phyloP scores from a whole-genome alignment of 2,329 filamentous ascomycete genomes.

The Neurospora crassa region DNA sequence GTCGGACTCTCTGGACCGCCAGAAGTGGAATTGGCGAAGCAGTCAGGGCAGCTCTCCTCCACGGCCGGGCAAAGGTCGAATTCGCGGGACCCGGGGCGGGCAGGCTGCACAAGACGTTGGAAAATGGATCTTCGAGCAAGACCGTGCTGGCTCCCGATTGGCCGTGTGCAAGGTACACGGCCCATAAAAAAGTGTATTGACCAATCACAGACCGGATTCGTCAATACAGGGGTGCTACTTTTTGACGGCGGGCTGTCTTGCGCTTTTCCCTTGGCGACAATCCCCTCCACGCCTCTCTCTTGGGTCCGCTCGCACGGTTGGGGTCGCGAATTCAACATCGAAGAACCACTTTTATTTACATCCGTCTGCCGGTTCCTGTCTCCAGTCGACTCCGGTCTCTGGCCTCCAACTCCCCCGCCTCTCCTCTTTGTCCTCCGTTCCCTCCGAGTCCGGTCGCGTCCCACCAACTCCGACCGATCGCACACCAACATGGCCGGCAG shows the following conservation, averaged over 20 bases:
- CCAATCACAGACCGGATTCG: neutral
- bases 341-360: constrained; percentile 2
- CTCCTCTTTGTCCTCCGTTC: neutral
- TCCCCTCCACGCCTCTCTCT: neutral
- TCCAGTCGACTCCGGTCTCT: neutral
- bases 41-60: constrained; percentile 4
- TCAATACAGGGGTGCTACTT: neutral
- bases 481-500: constrained; percentile 15
- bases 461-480: neutral
- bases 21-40: neutral
- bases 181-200: neutral
- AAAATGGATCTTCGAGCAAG: neutral
- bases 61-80: neutral
- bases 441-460: neutral
- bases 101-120: neutral
- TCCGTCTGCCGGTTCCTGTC: neutral
- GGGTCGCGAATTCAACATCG: neutral
- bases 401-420: neutral
- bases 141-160: neutral
- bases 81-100: neutral
- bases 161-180: neutral
- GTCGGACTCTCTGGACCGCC: neutral
- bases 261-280: neutral
- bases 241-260: neutral
- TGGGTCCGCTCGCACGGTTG: neutral